Evolutionary conservation across 2,329 filamentous ascomycete genomes (phyloP).

Genomic region (Aureobasidium namibiae): DNA sequence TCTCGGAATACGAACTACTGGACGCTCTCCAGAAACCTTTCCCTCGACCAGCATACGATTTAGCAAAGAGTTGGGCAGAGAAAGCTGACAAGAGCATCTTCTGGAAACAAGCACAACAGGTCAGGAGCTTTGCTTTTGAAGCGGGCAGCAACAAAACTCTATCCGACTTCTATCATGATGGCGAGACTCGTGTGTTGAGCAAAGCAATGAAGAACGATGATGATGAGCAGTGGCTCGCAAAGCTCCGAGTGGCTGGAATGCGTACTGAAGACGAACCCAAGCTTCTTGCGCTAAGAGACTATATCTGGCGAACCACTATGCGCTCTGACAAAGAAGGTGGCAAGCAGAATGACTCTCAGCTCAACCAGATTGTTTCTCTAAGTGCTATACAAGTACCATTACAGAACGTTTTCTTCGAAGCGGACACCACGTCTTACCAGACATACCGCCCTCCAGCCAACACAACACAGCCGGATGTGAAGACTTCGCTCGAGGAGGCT

Average conservation of each 20-base stretch:
- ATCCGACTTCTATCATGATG: conserved; percentile 19
- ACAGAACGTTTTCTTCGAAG: conserved; percentile 89
- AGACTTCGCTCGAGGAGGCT: conserved; percentile 72
- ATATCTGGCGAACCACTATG: conserved; percentile 77
- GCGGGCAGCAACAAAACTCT: conserved; percentile 12
- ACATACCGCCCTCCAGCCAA: conserved; percentile 13
- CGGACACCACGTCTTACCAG: conserved; percentile 50
- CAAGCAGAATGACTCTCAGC: conserved; percentile 33
- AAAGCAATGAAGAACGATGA: conserved; percentile 74
- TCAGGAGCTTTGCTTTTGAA: conserved; percentile 58
- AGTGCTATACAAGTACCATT: conserved; percentile 69
- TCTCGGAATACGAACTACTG: conserved; percentile 66
- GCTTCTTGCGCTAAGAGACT: conserved; percentile 75
- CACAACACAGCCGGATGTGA: neutral
- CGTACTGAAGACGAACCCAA: conserved; percentile 79
- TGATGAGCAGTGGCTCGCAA: conserved; percentile 86
- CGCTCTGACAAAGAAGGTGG: conserved; percentile 53
- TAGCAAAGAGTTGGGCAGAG: conserved; percentile 76
- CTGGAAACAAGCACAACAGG: conserved; percentile 69
- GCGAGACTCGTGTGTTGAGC: conserved; percentile 48
- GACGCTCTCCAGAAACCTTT: conserved; percentile 78
- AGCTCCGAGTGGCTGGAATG: conserved; percentile 77
- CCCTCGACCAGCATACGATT: conserved; percentile 71
- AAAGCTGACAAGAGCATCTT: conserved; percentile 76
- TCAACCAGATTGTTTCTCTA: conserved; percentile 66